phyloP scores from a whole-genome alignment of 1,284 basidiomycete genomes.

The Peniophora sp. region DNA sequence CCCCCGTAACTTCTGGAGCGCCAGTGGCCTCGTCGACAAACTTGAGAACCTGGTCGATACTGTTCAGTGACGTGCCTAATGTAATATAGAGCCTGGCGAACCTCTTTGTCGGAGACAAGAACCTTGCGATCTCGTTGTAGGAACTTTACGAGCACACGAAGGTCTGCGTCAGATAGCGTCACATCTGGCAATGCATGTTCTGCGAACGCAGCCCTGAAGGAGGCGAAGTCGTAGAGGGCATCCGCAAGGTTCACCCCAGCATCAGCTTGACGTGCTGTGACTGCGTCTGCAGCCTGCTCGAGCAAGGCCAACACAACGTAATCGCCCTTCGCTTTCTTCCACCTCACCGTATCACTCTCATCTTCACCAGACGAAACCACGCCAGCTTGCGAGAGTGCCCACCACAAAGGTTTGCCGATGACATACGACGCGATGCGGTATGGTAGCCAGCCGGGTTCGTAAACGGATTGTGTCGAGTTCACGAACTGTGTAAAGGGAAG shows the following conservation, averaged over 20 bases:
- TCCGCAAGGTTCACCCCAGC: conserved; percentile 50
- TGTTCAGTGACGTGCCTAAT: neutral
- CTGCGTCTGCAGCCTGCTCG: conserved; percentile 56
- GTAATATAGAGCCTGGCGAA: conserved; percentile 19
- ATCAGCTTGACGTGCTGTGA: conserved; percentile 41
- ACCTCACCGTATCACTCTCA: conserved; percentile 55
- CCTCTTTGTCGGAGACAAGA: conserved; percentile 58
- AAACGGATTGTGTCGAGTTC: conserved; percentile 50
- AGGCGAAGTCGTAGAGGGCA: conserved; percentile 51
- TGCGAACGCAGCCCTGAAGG: conserved; percentile 58
- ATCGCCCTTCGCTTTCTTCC: conserved; percentile 58
- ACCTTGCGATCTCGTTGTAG: conserved; percentile 69
- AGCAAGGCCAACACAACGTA: conserved; percentile 68
- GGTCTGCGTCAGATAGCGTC: conserved; percentile 50
- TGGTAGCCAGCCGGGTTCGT: conserved; percentile 62
- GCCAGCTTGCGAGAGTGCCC: conserved; percentile 74
- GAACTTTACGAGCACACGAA: conserved; percentile 66
- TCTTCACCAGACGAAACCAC: conserved; percentile 56
- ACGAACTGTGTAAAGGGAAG: conserved; percentile 54
- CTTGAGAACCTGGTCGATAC: conserved; percentile 59
- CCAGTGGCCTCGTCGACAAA: conserved; percentile 41
- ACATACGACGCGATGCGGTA: conserved; percentile 62
- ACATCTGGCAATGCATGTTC: conserved; percentile 33
- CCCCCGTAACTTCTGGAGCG: conserved; percentile 47
- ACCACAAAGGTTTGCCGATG: conserved; percentile 77